These are phyloP conservation scores for Aspergillus latus DNA, from an alignment of 2,329 filamentous ascomycete genomes.

Conservation along the genomic window DNA sequence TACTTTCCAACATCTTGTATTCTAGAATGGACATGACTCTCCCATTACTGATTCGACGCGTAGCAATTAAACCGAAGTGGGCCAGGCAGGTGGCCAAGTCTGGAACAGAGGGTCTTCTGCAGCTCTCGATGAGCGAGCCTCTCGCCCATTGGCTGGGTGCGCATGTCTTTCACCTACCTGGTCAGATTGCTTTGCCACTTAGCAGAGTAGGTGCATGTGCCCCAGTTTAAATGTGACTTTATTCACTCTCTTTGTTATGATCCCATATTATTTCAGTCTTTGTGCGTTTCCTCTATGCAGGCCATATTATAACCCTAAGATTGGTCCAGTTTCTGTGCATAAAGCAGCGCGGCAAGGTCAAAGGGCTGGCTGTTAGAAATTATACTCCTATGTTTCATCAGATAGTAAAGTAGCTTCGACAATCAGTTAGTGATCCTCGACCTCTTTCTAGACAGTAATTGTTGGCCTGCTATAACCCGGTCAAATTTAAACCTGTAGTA, in stretches of 20 bases:
- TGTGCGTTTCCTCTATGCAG: not conserved
- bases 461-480: no score
- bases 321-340: no score
- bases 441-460: no score
- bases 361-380: not conserved
- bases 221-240: not conserved
- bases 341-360: not conserved
- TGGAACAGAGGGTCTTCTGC: not conserved
- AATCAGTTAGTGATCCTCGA: no score
- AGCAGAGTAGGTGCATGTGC: not conserved
- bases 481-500: no score
- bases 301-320: not conserved
- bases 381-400: no score
- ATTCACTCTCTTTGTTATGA: not conserved
- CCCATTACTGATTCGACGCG: not conserved
- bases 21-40: no score
- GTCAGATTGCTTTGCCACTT: no score
- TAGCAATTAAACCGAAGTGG: not conserved
- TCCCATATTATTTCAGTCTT: not conserved
- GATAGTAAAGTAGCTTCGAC: no score
- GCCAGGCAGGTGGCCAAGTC: no score
- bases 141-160: not conserved
- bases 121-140: not conserved
- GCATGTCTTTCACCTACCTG: not conserved
- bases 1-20: not conserved